These are phyloP conservation scores for Trichoderma sp. DNA, from an alignment of 2,329 filamentous ascomycete genomes.

Conservation along the genomic window DNA sequence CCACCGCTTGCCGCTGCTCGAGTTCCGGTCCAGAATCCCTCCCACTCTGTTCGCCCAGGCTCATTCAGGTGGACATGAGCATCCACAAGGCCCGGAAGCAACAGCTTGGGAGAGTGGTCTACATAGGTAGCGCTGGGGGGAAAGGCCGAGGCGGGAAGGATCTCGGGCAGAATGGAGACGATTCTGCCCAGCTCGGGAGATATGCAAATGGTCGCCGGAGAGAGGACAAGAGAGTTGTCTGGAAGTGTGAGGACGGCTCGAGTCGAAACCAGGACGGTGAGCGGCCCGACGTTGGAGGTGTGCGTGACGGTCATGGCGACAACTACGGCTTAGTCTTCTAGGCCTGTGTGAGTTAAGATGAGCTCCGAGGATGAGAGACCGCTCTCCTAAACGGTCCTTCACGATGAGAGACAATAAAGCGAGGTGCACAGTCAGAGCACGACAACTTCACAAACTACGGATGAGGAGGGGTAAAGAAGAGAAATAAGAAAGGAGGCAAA, in stretches of 20 bases:
- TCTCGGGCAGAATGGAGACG: conserved; percentile 65
- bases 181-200: conserved; percentile 82
- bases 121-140: conserved; percentile 69
- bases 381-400: neutral
- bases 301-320: conserved; percentile 33
- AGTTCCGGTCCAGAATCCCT: conserved; percentile 94
- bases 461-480: neutral
- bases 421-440: conserved; percentile 7
- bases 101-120: conserved; percentile 79
- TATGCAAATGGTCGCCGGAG: conserved; percentile 78
- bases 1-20: conserved; percentile 91
- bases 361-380: neutral
- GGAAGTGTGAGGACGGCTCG: conserved; percentile 75
- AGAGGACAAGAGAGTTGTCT: conserved; percentile 60
- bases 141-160: conserved; percentile 75
- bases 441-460: neutral
- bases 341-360: neutral
- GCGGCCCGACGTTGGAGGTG: conserved; percentile 32
- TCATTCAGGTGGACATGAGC: conserved; percentile 98
- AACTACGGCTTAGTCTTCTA: neutral
- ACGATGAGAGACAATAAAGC: neutral
- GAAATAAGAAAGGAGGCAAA: neutral
- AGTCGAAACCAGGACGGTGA: conserved; percentile 79
- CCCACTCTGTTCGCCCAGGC: conserved; percentile 95
- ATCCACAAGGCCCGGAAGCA: conserved; percentile 90